Base-by-base conservation (phyloP, 2,329 filamentous ascomycete genomes). In the Colletotrichum sp. region DNA sequence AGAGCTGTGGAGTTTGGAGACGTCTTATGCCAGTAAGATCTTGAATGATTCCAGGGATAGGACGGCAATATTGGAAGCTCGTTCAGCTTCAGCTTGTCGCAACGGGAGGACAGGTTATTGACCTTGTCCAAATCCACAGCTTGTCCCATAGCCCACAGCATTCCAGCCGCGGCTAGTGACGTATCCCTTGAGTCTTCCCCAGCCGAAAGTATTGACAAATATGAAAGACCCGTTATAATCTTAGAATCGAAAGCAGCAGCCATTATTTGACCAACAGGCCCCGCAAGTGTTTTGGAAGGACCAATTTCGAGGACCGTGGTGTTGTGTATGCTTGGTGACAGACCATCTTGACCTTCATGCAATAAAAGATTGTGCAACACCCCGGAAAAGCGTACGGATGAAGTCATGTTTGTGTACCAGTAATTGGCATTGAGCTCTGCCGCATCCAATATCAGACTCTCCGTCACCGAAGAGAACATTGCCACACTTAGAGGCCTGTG, bases 351-450 rank as follows among this genome's bases (percentile, higher is more conserved):
- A 49, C 44, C 44, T 21, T 49, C 10, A 21, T 49, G n/a, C 26
- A 66, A 26, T 16, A 71, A 26, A 55, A 86, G 85, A 75, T 79
- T 83, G 71, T 84, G 81, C 16, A 87, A 77, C 0, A 85, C 85
- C 59, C 86, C 32, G 71, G 59, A 30, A 28, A 71, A 71, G 64
- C 30, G 39, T 2, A 78, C 64, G 4, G 74, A 71, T 24, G 67
- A 69, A 9, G 66, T 49, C 74, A 76, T 76, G n/a, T 76, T 76
- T 9, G 32, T 26, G 16, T 59, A 55, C 74, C 74, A 76, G 59
- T 76, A 76, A 7, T 13, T 26, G 2, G 69, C 28, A 8, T 26
- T 39, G 26, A 71, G 34, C 9, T 34, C 34, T 36, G 24, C 18
- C 18, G 57, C 24, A 15, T 71, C 30, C 13, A n/a, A 24, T 8